Base-by-base conservation (phyloP, 805 yeast species). In the Tetrapisispora pingtungensis region DNA sequence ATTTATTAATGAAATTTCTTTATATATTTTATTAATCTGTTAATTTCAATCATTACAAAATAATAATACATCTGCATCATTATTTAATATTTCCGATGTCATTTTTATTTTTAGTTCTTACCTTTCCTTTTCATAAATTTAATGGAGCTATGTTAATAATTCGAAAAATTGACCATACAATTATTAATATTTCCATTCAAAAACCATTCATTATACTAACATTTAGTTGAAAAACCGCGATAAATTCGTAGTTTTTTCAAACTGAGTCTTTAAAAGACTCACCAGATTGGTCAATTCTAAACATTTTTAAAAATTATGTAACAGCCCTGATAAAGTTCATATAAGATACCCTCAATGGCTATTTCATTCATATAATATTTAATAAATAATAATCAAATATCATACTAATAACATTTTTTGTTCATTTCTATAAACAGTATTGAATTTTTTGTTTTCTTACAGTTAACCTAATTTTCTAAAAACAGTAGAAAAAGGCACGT, bases 101-200 rank as follows among this genome's bases (percentile, higher is more conserved):
- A 22, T 24, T 36, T 34, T 36, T 35, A 19, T 12, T 36, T 36
- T 36, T 36, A 22, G 39, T 36, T 36, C 39, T 36, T 36, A n/a
- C 34, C 3, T 13, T 12, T 22, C 14, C 31, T 36, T 36, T 24
- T 24, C 39, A 36, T 10, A 32, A 10, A 5, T n/a, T 32, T n/a
- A 10, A n/a, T 32, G 18, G 34, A 10, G 6, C 6, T 22, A 5
- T 22, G 26, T 6, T 32, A 5, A 32, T 15, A 10, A 32, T n/a
- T 32, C n/a, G 10, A 32, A n/a, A 8, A n/a, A 32, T 15, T 15
- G 19, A 5, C 17, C 19, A n/a, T n/a, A 4, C 19, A 14, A n/a
- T 32, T 10, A 15, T 32, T 32, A 15, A 15, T n/a, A n/a, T 4
- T 14, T 32, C 34, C 34, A 32, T 10, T 15, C 18, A 10, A 14